A percentile compares a stretch with the other conserved stretches of the same genome.
These are phyloP conservation scores for Ceratocystis smalleyi DNA, from an alignment of 2,329 filamentous ascomycete genomes.

Conservation along the genomic window DNA sequence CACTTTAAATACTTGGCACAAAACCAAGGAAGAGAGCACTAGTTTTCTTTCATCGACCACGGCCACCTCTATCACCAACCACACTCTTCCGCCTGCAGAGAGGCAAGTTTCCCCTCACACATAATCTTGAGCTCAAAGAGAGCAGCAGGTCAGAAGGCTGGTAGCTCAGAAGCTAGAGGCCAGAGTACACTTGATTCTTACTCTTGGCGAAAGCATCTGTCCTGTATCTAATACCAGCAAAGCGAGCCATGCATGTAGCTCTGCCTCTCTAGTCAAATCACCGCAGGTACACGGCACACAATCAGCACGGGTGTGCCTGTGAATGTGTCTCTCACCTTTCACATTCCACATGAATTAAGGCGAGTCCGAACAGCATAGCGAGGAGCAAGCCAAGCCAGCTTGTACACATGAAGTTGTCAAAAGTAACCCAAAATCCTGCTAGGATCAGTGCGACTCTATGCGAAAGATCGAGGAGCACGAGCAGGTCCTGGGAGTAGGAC, in stretches of 20 bases:
- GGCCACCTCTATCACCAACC: background rate
- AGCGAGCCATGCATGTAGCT: background rate
- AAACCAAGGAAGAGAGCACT: background rate
- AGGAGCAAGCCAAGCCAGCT: background rate
- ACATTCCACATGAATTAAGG: background rate
- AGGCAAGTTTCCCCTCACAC: background rate
- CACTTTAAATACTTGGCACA: too few relatives aligned
- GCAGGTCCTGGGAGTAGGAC: background rate
- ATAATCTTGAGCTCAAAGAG: background rate
- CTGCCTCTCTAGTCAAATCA: background rate
- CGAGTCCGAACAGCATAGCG: background rate
- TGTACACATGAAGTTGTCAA: background rate
- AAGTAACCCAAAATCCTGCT: constrained; percentile 4
- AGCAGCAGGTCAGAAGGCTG: too few relatives aligned
- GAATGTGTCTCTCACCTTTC: background rate
- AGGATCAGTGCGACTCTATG: background rate
- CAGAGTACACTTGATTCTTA: too few relatives aligned
- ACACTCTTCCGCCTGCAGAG: too few relatives aligned
- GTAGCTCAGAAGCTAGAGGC: too few relatives aligned
- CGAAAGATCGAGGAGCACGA: background rate
- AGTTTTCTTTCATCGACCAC: background rate
- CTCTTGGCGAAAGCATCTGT: too few relatives aligned
- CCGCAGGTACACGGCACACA: background rate
- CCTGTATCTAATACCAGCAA: too few relatives aligned
- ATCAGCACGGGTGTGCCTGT: too few relatives aligned